Percentiles rank a stretch among this genome's conserved stretches.
Conservation (phyloP, 345 rosid species). For the Eucalyptus cloeziana region DNA sequence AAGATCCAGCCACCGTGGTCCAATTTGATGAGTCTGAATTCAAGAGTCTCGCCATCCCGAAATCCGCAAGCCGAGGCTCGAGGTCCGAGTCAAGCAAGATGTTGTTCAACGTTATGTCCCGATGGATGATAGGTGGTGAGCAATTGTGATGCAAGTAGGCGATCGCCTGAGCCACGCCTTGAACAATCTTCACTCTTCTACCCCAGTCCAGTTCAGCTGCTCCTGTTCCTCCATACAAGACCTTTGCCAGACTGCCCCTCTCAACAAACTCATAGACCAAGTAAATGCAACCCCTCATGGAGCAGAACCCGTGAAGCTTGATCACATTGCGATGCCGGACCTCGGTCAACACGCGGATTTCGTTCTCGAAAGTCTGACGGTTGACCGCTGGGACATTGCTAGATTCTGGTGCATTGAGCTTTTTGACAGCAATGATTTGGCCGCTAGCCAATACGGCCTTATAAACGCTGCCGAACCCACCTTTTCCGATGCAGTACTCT, state of each 20-base stretch:
- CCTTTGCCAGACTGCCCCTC: slow-evolving; percentile 38
- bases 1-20: slow-evolving; percentile 51
- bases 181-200: not conserved
- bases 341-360: not conserved
- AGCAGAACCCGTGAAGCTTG: slow-evolving; percentile 51
- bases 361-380: slow-evolving; percentile 38
- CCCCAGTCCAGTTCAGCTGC: slow-evolving; percentile 26
- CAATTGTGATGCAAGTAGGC: slow-evolving; percentile 68
- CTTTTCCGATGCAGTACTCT: slow-evolving; percentile 35
- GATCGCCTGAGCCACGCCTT: slow-evolving; percentile 42
- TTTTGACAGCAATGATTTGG: not conserved
- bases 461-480: slow-evolving; percentile 56
- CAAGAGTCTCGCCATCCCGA: slow-evolving; percentile 53
- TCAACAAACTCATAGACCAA: slow-evolving; percentile 40
- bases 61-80: slow-evolving; percentile 47
- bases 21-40: slow-evolving; percentile 34
- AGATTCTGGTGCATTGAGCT: slow-evolving; percentile 14
- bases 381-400: slow-evolving; percentile 12
- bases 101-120: slow-evolving; percentile 44
- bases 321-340: slow-evolving; percentile 47
- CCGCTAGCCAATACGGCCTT: slow-evolving; percentile 19
- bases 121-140: slow-evolving; percentile 41
- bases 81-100: slow-evolving; percentile 36
- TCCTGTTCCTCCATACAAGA: slow-evolving; percentile 21
- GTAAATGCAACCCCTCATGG: slow-evolving; percentile 22